phyloP scores from a whole-genome alignment of 1,139 yeast genomes.

The Waltiozyma sp. region DNA sequence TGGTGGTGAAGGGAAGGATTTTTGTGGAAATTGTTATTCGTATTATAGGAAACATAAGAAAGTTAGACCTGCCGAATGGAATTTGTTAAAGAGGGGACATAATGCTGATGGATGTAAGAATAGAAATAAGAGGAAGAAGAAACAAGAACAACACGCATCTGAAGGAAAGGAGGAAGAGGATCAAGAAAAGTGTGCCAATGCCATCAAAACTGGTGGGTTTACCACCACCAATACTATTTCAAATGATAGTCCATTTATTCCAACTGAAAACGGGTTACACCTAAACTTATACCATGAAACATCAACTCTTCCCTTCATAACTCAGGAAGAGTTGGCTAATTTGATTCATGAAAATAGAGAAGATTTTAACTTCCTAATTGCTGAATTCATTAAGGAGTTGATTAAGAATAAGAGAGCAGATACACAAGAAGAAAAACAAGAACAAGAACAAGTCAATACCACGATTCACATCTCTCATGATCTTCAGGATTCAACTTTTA shows the following conservation, averaged over 20 bases:
- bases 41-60: not conserved
- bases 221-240: not conserved
- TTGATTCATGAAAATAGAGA: not conserved
- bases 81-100: not conserved
- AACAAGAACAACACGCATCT: not conserved
- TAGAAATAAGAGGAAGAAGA: not conserved
- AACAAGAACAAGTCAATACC: not conserved
- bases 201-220: not conserved
- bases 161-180: not conserved
- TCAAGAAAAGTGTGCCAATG: not conserved
- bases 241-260: not conserved
- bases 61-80: not conserved
- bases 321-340: not conserved
- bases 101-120: too few species aligned
- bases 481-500: not conserved
- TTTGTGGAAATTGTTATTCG: not conserved
- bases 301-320: not conserved
- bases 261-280: not conserved
- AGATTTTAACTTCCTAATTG: not conserved
- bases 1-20: not conserved
- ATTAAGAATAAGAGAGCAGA: not conserved
- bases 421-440: not conserved
- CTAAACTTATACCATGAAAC: not conserved
- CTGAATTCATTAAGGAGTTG: not conserved
- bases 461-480: not conserved